These are phyloP conservation scores for Sporothrix pseudoabietina DNA, from an alignment of 2,329 filamentous ascomycete species.

Conservation along the genomic window DNA sequence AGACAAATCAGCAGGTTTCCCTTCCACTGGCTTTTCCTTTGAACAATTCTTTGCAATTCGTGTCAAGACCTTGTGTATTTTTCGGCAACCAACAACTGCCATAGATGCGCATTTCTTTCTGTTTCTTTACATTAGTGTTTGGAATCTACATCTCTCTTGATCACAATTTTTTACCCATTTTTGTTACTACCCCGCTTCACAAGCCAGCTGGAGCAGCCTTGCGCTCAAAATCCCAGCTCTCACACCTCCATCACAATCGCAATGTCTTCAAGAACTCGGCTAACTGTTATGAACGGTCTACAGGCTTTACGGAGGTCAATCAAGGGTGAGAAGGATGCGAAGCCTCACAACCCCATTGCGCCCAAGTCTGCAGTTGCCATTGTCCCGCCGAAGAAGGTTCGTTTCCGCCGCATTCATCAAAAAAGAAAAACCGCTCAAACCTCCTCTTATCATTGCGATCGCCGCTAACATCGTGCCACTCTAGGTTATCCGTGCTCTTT, in stretches of 20 bases:
- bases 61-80: neutral
- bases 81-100: neutral
- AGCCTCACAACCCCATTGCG: slow-evolving; percentile 73
- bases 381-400: slow-evolving; percentile 88
- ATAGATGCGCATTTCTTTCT: neutral
- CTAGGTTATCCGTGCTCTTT: slow-evolving; percentile 94
- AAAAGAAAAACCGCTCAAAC: slow-evolving; percentile 7
- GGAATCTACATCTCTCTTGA: neutral
- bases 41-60: neutral
- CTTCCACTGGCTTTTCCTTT: neutral
- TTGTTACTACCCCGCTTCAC: neutral
- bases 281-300: slow-evolving; percentile 50
- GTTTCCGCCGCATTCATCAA: slow-evolving; percentile 38
- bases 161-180: neutral
- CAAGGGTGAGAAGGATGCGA: slow-evolving; percentile 82
- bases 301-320: slow-evolving; percentile 84
- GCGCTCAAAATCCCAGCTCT: neutral
- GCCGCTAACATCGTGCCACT: neutral
- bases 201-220: neutral
- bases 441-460: neutral
- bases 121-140: neutral
- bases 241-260: neutral
- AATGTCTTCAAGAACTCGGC: slow-evolving; percentile 35
- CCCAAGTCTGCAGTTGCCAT: slow-evolving; percentile 87
- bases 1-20: neutral